phyloP scores from a whole-genome alignment of 257 asterid genomes.

The Solanum raphanifolium region DNA sequence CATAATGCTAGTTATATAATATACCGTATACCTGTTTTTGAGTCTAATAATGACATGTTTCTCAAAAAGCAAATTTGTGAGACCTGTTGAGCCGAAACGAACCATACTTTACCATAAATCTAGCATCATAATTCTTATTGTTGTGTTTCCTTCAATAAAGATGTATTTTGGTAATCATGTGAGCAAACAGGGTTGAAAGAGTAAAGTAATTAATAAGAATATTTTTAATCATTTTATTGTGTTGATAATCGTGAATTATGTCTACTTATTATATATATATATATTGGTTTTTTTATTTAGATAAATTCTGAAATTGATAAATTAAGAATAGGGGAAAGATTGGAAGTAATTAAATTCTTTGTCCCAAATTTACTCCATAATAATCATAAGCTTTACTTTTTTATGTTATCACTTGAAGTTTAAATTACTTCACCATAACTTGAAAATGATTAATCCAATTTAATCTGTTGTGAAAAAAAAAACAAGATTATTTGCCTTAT shows the following conservation, averaged over 20 bases:
- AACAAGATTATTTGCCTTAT: neutral
- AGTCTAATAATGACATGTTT: neutral
- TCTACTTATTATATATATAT: neutral
- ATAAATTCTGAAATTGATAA: neutral
- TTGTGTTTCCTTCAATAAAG: neutral
- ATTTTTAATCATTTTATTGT: neutral
- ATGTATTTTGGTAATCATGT: neutral
- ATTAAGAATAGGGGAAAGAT: neutral
- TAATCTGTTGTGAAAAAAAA: neutral
- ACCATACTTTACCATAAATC: neutral
- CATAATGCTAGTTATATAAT: no score
- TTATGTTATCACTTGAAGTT: neutral
- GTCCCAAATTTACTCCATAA: neutral
- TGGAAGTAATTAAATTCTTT: neutral
- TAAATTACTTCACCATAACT: neutral
- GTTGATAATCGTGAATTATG: neutral
- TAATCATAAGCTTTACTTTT: neutral
- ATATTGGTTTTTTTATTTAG: neutral
- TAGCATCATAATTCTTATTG: neutral
- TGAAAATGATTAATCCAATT: neutral
- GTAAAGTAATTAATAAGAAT: neutral
- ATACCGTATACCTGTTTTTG: fast-evolving
- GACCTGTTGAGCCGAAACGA: neutral
- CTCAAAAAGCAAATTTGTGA: neutral
- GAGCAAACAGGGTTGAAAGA: neutral